Evolutionary conservation across 257 asterid species (phyloP).

Genomic region (Solanum lycopersicoides): DNA sequence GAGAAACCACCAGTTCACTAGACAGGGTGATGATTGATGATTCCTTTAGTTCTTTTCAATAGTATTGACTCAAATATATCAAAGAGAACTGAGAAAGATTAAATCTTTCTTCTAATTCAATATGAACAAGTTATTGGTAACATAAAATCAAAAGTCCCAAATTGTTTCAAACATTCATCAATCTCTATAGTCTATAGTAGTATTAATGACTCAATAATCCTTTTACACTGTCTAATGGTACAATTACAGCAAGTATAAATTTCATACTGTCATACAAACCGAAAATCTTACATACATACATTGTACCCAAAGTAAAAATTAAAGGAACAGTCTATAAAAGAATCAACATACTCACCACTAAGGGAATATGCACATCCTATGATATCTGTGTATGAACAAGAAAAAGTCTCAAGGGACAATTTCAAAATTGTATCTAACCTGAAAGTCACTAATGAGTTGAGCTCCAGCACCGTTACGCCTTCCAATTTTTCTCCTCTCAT

Average conservation of each 20-base stretch:
- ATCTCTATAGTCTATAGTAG: neutral
- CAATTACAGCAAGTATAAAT: neutral
- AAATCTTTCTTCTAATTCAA: neutral
- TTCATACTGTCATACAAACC: neutral
- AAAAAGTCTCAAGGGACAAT: slow-evolving; percentile 30
- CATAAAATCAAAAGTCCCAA: neutral
- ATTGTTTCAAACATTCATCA: neutral
- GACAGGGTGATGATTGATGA: neutral
- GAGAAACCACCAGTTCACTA: neutral
- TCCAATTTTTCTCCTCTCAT: slow-evolving; percentile 50
- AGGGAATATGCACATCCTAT: slow-evolving; percentile 1
- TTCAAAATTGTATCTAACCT: slow-evolving; percentile 46
- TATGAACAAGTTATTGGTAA: neutral
- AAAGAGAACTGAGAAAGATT: neutral
- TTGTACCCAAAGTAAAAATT: neutral
- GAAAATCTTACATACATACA: neutral
- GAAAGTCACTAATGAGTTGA: slow-evolving; percentile 25
- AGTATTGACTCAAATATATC: no score
- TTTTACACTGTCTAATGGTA: neutral
- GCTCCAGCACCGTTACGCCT: slow-evolving; percentile 14
- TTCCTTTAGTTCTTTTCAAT: no score
- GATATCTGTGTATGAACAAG: neutral
- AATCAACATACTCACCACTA: slow-evolving; percentile 2
- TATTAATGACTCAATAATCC: neutral
- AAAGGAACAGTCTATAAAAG: neutral